Percentiles rank a stretch among this genome's conserved stretches.
phyloP scores from a whole-genome alignment of 2,329 filamentous ascomycete species.

The Monosporascus sp. region DNA sequence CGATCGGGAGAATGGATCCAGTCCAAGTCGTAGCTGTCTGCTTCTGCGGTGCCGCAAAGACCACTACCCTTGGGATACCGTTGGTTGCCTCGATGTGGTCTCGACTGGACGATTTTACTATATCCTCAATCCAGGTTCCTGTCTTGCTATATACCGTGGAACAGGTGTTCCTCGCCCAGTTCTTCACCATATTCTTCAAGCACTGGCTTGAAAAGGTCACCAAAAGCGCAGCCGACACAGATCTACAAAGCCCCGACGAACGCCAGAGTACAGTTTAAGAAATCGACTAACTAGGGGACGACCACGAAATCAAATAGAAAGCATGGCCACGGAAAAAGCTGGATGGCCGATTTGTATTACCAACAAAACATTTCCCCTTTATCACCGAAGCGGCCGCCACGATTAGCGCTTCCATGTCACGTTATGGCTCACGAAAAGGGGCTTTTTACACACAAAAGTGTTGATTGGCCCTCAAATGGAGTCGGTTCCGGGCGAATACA shows the following conservation, averaged over 20 bases:
- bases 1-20: conserved; percentile 48
- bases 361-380: too few relatives aligned
- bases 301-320: neutral
- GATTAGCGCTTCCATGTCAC: too few relatives aligned
- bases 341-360: too few relatives aligned
- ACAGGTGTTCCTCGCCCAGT: conserved; percentile 36
- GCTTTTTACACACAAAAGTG: too few relatives aligned
- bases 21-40: conserved; percentile 65
- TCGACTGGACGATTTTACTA: conserved; percentile 46
- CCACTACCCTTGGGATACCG: conserved; percentile 65
- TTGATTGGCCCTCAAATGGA: too few relatives aligned
- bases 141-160: conserved; percentile 59
- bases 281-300: neutral
- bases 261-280: neutral
- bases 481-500: too few relatives aligned
- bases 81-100: conserved; percentile 64
- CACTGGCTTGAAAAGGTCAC: conserved; percentile 34
- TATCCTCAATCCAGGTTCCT: conserved; percentile 58
- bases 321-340: neutral
- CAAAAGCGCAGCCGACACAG: conserved; percentile 19
- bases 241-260: conserved; percentile 9
- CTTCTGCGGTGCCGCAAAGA: conserved; percentile 71
- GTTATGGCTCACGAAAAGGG: too few relatives aligned
- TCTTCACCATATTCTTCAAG: conserved; percentile 36
- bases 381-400: too few relatives aligned